Evolutionary conservation across 176 grass and related monocot species (phyloP).

Genomic region (Hsuehochloa calcarea): DNA sequence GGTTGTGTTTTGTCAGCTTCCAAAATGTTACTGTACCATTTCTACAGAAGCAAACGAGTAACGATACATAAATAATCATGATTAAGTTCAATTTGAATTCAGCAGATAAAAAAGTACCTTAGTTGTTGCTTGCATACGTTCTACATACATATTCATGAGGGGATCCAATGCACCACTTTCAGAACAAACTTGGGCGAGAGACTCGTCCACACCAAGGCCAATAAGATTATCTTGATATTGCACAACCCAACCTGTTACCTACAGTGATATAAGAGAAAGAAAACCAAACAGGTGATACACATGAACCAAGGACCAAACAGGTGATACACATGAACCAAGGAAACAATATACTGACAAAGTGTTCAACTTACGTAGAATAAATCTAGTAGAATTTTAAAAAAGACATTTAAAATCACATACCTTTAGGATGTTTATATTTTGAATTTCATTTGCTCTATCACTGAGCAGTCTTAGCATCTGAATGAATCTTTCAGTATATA

Average conservation of each 20-base stretch:
- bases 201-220: conserved; percentile 91
- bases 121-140: conserved; percentile 95
- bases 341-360: conserved; percentile 24
- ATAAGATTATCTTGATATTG: conserved; percentile 99
- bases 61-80: conserved; percentile 15
- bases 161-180: conserved; percentile 99
- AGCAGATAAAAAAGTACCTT: conserved; percentile 58
- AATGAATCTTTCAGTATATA: conserved; percentile 92
- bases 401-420: conserved; percentile 37
- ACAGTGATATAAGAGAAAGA: conserved; percentile 28
- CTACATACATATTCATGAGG: conserved; percentile 98
- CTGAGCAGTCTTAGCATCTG: conserved; percentile 97
- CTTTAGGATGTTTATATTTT: conserved; percentile 98
- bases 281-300: not conserved
- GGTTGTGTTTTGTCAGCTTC: conserved; percentile 96
- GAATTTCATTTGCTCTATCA: conserved; percentile 92
- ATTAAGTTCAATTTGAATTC: conserved; percentile 28
- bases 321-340: not conserved
- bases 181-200: conserved; percentile 98
- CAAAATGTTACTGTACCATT: conserved; percentile 99
- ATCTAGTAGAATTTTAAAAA: conserved; percentile 13
- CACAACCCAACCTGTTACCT: conserved; percentile 99
- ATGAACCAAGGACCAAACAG: conserved; percentile 17
- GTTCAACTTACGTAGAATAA: conserved; percentile 4
- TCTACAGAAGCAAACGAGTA: conserved; percentile 61